Conservation (phyloP, 2,329 filamentous ascomycete species). For the Sclerotinia borealis region DNA sequence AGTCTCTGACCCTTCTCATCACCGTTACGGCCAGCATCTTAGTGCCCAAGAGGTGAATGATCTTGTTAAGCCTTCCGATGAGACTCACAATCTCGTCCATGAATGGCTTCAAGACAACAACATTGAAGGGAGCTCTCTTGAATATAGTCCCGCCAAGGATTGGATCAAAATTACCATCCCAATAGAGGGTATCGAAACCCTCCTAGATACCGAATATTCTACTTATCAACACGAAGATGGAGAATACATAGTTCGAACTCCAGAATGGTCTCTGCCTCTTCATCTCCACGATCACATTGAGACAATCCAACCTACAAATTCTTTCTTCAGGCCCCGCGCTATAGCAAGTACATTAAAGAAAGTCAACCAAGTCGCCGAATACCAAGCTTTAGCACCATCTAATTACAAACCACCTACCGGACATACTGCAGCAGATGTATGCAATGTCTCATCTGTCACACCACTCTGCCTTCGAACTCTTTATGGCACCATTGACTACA, state of each 20-base stretch:
- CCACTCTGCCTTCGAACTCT: conserved; percentile 24
- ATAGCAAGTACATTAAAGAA: conserved; percentile 30
- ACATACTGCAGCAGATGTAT: conserved; percentile 41
- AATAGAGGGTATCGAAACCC: conserved; percentile 40
- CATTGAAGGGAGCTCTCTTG: conserved; percentile 33
- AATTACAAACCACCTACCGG: conserved; percentile 8
- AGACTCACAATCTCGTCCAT: conserved; percentile 46
- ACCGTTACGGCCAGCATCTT: conserved; percentile 50
- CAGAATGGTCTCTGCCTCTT: conserved; percentile 36
- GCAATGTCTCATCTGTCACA: conserved; percentile 47
- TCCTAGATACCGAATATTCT: conserved; percentile 35
- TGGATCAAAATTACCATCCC: conserved; percentile 45
- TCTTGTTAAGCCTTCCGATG: conserved; percentile 45
- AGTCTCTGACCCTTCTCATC: conserved; percentile 48
- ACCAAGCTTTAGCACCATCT: background rate
- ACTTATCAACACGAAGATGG: conserved; percentile 32
- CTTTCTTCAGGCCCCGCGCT: conserved; percentile 43
- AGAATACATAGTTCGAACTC: conserved; percentile 20
- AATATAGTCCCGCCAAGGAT: conserved; percentile 48
- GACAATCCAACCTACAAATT: conserved; percentile 51
- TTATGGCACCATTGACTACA: conserved; percentile 25
- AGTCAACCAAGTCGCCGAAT: background rate
- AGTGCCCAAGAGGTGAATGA: conserved; percentile 44
- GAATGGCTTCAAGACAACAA: conserved; percentile 52
- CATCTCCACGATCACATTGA: conserved; percentile 40